Conservation (phyloP, 2,329 filamentous ascomycete species). For the Ramularia collo-cygni region DNA sequence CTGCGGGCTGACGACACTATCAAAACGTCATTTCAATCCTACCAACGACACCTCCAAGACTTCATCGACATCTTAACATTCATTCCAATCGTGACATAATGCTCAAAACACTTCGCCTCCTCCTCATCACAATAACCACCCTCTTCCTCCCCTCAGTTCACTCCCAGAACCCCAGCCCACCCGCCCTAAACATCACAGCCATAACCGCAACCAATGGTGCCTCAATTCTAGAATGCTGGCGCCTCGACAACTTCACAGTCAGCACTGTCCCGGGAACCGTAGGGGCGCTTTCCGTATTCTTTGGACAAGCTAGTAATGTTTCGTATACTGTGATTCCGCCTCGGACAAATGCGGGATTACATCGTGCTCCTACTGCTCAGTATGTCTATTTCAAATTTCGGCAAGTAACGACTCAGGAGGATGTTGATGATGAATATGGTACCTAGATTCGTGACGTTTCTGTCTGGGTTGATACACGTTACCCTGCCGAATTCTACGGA, state of each 20-base stretch:
- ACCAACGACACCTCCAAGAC: too few species aligned
- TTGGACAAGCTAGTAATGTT: slow-evolving; percentile 6
- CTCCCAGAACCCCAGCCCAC: background rate
- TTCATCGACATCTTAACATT: too few species aligned
- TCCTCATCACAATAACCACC: background rate
- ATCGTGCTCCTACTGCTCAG: slow-evolving; percentile 10
- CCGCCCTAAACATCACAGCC: slow-evolving; percentile 11
- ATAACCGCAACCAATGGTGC: slow-evolving; percentile 5
- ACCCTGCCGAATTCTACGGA: slow-evolving; percentile 8
- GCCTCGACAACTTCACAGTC: slow-evolving; percentile 9
- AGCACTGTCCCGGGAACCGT: slow-evolving; percentile 6
- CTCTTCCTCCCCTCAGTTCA: background rate
- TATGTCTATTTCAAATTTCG: slow-evolving; percentile 1
- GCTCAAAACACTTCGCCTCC: background rate
- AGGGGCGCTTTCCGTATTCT: slow-evolving; percentile 3
- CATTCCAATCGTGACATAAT: background rate
- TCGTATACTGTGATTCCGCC: slow-evolving; percentile 8
- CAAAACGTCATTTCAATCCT: too few species aligned
- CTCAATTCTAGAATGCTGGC: slow-evolving; percentile 13
- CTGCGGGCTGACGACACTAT: too few species aligned
- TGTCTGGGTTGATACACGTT: slow-evolving; percentile 8
- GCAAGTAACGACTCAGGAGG: background rate
- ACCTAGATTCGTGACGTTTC: slow-evolving; percentile 6
- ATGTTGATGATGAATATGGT: too few species aligned
- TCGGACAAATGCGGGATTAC: slow-evolving; percentile 10